Conservation (phyloP, 1,284 basidiomycete species). For the Ceraceosorus guamensis region DNA sequence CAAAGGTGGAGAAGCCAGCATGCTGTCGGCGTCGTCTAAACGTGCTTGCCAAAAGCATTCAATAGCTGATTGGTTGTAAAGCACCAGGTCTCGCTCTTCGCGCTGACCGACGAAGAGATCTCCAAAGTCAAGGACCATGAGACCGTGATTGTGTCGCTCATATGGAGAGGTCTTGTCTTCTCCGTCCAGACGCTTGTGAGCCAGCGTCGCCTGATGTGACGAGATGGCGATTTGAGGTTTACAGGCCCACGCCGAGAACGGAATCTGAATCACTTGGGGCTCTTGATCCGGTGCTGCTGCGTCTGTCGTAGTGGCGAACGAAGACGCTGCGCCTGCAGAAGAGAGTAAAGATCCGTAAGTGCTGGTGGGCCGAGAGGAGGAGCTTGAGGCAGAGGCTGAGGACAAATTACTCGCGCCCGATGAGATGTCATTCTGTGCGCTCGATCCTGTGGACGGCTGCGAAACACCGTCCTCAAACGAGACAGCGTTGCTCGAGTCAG, state of each 20-base stretch:
- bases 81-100: conserved; percentile 21
- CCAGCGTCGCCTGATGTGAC: conserved; percentile 1
- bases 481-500: no score
- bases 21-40: conserved; percentile 39
- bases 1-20: conserved; percentile 27
- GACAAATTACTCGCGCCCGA: conserved; percentile 12
- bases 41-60: conserved; percentile 40
- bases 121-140: conserved; percentile 40
- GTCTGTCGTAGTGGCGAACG: neutral
- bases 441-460: no score
- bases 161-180: neutral
- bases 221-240: conserved; percentile 17
- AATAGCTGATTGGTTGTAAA: conserved; percentile 38
- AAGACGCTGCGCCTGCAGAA: conserved; percentile 17
- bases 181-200: neutral
- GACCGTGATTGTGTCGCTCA: conserved; percentile 6
- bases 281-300: conserved; percentile 14
- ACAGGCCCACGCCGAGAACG: conserved; percentile 26
- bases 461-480: no score
- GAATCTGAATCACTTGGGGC: conserved; percentile 21
- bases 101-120: conserved; percentile 40
- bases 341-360: conserved; percentile 21
- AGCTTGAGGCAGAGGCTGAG: conserved; percentile 16
- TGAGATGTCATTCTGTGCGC: neutral
- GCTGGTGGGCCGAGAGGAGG: conserved; percentile 26